Evolutionary conservation across 1,284 basidiomycete genomes (phyloP), one percentile per base, ranked within the genome.

Genomic region (Moesziomyces parantarcticus): DNA sequence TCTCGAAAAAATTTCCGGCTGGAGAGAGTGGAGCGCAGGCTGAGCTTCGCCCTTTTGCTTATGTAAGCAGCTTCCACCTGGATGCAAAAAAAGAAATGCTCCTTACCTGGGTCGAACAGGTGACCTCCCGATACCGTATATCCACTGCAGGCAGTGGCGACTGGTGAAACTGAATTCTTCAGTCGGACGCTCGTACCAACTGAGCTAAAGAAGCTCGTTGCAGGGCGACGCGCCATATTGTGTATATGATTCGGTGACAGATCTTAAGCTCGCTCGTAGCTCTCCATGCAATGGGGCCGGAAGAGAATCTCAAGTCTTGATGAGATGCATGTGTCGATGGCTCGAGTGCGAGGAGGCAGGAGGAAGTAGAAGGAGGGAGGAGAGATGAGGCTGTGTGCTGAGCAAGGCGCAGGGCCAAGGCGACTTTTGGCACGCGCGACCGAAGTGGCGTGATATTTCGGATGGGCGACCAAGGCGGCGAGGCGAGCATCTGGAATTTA

Each of bases 141-240:
- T 50, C 54, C 50, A 50, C 64, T 50, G 42, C 21, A 32, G 10
- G 32, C 58, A 61, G 53, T 50, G 51, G 43, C 48, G 45, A 50
- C 50, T 50, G 41, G 46, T 23, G 49, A 52, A 65, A 71, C 61
- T 61, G 61, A 57, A 71, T 71, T 50, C 69, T 72, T 72, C 69
- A 72, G 69, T 72, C 69, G 69, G 56, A 72, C 69, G 69, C 69
- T 72, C 69, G 69, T 72, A 72, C 69, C 69, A 72, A 58, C 69
- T 72, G 69, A 72, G 69, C 69, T 72, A 72, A 63, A 60, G 60
- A 64, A 70, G 66, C 66, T 16, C 7, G 20, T 25, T 58, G 45
- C 9, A n/a, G n/a, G n/a, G n/a, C n/a, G n/a, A n/a, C n/a, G n/a
- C n/a, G n/a, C n/a, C n/a, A n/a, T n/a, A n/a, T n/a, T n/a, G n/a